Conservation (phyloP, 176 grass and related monocot species). For the Alloteropsis semialata region DNA sequence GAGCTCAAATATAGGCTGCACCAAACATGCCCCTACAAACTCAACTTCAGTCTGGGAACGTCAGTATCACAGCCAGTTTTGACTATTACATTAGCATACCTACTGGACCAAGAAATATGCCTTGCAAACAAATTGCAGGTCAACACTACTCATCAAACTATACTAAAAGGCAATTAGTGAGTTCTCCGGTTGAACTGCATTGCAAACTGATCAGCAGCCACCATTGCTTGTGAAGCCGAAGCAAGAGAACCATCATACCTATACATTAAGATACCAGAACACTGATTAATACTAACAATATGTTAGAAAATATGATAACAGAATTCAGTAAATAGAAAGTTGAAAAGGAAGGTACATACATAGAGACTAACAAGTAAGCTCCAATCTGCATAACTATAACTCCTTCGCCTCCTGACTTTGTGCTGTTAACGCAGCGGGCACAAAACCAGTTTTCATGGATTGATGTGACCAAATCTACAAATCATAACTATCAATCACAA, state of each 20-base stretch:
- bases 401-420: slow-evolving; percentile 72
- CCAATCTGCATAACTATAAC: slow-evolving; percentile 78
- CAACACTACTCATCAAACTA: slow-evolving; percentile 5
- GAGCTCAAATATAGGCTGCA: background rate
- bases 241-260: slow-evolving; percentile 93
- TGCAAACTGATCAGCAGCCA: slow-evolving; percentile 70
- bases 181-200: slow-evolving; percentile 61
- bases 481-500: slow-evolving; percentile 21
- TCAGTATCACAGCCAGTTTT: background rate
- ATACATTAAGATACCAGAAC: background rate
- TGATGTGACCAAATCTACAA: slow-evolving; percentile 80
- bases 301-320: background rate
- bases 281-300: background rate
- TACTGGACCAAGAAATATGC: background rate
- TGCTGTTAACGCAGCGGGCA: slow-evolving; percentile 62
- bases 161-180: slow-evolving; percentile 35
- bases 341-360: slow-evolving; percentile 49
- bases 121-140: background rate
- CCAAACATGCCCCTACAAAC: background rate
- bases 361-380: slow-evolving; percentile 61
- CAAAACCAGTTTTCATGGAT: slow-evolving; percentile 84
- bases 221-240: slow-evolving; percentile 75
- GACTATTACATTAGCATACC: background rate
- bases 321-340: slow-evolving; percentile 5
- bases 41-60: background rate